Base-by-base conservation (phyloP, 2,329 filamentous ascomycete species). In the Phialemoniopsis sp. region DNA sequence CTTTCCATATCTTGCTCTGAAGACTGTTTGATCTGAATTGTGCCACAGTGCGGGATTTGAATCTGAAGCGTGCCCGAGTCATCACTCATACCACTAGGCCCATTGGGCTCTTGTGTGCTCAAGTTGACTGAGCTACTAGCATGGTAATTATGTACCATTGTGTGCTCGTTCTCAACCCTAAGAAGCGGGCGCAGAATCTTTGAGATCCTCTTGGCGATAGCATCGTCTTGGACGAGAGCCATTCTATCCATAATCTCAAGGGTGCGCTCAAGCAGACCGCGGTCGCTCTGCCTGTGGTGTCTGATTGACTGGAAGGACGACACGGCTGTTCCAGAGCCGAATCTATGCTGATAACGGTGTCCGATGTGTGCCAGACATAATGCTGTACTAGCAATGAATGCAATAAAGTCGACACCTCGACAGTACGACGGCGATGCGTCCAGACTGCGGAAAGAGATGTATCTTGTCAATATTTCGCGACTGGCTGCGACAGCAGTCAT, bases 361-460 rank as follows among this genome's bases (percentile, higher is more conserved):
- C 61, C 54, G 4, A 72, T 60, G 40, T 72, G 64, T 0, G 60
- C 59, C 1, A 72, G 47, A 32, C 66, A 69, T 3, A 72, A 48
- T 0, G 59, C 53, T 4, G 56, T 57, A 34, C 59, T 62, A 1
- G 64, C 62, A 3, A 67, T 55, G 32, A 64, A 62, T 4, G 62
- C 57, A 29, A 69, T 52, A 21, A 68, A 66, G 41, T 72, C 66
- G 14, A 64, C 49, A 5, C 63, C 63, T 4, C 64, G 65, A 40
- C 65, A 70, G 45, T 62, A 68, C 3, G 54, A 52, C 8, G 54
- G 46, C 4, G 41, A 46, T 2, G 53, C 39, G 28, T 55, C 46
- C 18, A 50, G 55, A 32, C 38, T 49, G 21, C 62, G 61, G 33
- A 68, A 66, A 8, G 52, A 41, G 13, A 68, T 45, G 40, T 64